Percentiles rank a stretch among this genome's conserved stretches.
phyloP scores from a whole-genome alignment of 176 grass and related monocot species.

The Neostapfia colusana region DNA sequence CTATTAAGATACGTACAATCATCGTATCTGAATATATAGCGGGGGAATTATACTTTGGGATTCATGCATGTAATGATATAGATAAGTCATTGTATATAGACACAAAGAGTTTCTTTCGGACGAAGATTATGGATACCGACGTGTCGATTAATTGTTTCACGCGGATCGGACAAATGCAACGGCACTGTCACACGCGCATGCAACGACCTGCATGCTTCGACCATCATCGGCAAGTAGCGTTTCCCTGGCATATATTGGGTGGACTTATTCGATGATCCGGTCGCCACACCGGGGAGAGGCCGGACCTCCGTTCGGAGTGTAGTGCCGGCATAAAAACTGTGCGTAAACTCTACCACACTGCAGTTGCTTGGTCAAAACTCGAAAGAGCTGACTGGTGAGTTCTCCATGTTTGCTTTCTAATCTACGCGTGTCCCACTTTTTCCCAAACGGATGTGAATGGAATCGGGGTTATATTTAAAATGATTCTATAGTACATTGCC shows the following conservation, averaged over 20 bases:
- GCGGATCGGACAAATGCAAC: constrained; percentile 9
- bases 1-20: background rate
- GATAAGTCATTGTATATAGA: background rate
- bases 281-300: background rate
- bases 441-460: background rate
- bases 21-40: too few relatives aligned
- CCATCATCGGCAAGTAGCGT: constrained; percentile 22
- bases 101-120: background rate
- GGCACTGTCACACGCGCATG: constrained; percentile 31
- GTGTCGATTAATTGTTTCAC: constrained; percentile 31
- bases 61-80: background rate
- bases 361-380: constrained; percentile 7
- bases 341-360: background rate
- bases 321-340: constrained; percentile 39
- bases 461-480: too few relatives aligned
- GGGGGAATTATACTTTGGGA: background rate
- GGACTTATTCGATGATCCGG: constrained; percentile 10
- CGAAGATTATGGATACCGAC: constrained; percentile 1
- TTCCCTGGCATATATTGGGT: constrained; percentile 6
- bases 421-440: background rate
- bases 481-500: too few relatives aligned
- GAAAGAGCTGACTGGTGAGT: background rate
- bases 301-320: constrained; percentile 1
- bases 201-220: constrained; percentile 31
- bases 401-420: background rate